Percentiles rank a stretch among this genome's conserved stretches.
Conservation (phyloP, 768 basidiomycete genomes). For the Mrakia hoshinonis region DNA sequence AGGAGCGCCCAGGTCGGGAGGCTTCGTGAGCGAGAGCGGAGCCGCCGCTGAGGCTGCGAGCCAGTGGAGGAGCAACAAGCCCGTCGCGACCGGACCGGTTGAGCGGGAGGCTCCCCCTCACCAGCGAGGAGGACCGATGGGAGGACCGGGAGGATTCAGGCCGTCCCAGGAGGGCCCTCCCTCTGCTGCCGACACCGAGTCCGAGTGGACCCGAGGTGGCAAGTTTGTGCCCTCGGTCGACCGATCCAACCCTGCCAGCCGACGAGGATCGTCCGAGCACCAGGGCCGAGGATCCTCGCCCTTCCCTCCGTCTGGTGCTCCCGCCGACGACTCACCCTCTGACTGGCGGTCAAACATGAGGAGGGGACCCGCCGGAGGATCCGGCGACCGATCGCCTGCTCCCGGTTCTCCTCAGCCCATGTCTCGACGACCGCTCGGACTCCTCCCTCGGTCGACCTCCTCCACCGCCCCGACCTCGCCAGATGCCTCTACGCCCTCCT, state of each 20-base stretch:
- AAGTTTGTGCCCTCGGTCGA: conserved; percentile 35
- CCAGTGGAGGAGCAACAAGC: conserved; percentile 36
- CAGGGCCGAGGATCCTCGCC: not conserved
- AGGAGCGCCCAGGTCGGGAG: conserved; percentile 32
- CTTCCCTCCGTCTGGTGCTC: conserved; percentile 9
- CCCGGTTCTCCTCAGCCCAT: conserved; percentile 49
- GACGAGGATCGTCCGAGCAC: conserved; percentile 31
- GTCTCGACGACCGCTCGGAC: conserved; percentile 32
- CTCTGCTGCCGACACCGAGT: conserved; percentile 58
- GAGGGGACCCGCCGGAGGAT: conserved; percentile 32
- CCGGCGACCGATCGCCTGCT: conserved; percentile 18
- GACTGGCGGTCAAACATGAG: conserved; percentile 60
- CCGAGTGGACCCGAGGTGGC: conserved; percentile 40
- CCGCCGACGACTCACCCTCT: conserved; percentile 29
- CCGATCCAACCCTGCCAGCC: conserved; percentile 22
- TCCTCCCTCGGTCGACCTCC: conserved; percentile 61
- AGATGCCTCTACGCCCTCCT: conserved; percentile 52
- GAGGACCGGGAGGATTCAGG: not conserved
- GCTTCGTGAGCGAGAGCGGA: conserved; percentile 30
- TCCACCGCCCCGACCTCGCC: conserved; percentile 50
- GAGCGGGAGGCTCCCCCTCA: conserved; percentile 36
- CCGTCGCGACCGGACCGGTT: conserved; percentile 37
- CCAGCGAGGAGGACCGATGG: conserved; percentile 44
- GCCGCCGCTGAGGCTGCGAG: conserved; percentile 36
- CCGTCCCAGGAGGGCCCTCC: conserved; percentile 26